Conservation (phyloP, 1,284 basidiomycete genomes). For the Irpex sp. region DNA sequence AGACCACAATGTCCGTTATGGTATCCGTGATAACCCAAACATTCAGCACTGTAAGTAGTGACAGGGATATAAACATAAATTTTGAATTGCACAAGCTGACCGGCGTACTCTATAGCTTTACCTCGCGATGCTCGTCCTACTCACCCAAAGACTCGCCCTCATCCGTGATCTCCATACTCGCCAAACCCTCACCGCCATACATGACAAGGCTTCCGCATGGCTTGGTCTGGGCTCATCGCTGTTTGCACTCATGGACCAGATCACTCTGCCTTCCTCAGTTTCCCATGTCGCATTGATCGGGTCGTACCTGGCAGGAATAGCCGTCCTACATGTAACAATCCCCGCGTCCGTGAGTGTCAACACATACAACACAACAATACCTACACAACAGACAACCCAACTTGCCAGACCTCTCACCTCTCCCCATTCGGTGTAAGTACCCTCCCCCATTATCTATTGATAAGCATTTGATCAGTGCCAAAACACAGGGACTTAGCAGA, state of each 20-base stretch:
- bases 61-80: too few relatives aligned
- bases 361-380: neutral
- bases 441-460: too few relatives aligned
- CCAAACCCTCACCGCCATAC: neutral
- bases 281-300: neutral
- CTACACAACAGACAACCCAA: neutral
- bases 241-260: neutral
- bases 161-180: neutral
- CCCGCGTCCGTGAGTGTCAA: neutral
- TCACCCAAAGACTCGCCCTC: neutral
- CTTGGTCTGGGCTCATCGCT: neutral
- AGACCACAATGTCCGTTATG: too few relatives aligned
- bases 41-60: too few relatives aligned
- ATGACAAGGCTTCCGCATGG: neutral
- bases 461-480: too few relatives aligned
- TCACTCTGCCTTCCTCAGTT: neutral
- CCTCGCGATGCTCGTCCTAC: neutral
- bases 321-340: conserved; percentile 8
- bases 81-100: neutral
- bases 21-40: too few relatives aligned
- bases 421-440: too few relatives aligned
- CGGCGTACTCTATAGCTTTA: neutral
- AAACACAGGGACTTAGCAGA: too few relatives aligned
- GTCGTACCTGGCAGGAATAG: neutral
- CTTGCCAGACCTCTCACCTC: conserved; percentile 1